A percentile compares a stretch with the other conserved stretches of the same genome.
Conservation (phyloP, 1,284 basidiomycete species). For the Grifola frondosa region DNA sequence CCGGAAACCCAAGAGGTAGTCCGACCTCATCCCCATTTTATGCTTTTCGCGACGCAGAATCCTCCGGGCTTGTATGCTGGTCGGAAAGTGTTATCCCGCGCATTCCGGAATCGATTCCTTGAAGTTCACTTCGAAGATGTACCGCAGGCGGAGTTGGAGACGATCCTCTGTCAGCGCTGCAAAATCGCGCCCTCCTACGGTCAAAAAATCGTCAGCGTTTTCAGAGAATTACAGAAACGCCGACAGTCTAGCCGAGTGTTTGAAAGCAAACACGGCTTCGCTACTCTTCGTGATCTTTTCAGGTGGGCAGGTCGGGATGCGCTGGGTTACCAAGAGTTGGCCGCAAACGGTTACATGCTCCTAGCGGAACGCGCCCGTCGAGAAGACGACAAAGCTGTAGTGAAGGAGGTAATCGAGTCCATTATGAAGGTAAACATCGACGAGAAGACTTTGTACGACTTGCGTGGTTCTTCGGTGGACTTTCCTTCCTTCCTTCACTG, state of each 20-base stretch:
- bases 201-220: conserved; percentile 88
- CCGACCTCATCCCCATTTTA: conserved; percentile 92
- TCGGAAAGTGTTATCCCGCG: conserved; percentile 92
- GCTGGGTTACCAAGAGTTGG: conserved; percentile 88
- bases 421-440: conserved; percentile 90
- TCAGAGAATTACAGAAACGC: conserved; percentile 90
- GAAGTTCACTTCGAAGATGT: conserved; percentile 99
- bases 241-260: conserved; percentile 92
- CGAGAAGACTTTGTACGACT: conserved; percentile 65
- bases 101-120: conserved; percentile 97
- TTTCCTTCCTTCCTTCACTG: conserved; percentile 53
- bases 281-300: conserved; percentile 95
- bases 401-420: conserved; percentile 91
- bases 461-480: conserved; percentile 50
- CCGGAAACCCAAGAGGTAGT: conserved; percentile 97
- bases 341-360: conserved; percentile 97
- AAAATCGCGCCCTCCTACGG: conserved; percentile 92
- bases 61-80: conserved; percentile 98
- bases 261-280: conserved; percentile 97
- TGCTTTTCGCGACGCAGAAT: conserved; percentile 98
- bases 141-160: conserved; percentile 90
- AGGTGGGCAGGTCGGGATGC: conserved; percentile 94
- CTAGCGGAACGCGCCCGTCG: conserved; percentile 89
- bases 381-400: conserved; percentile 83
- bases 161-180: conserved; percentile 87